Conservation (phyloP, 805 yeast species). For the Metschnikowia kunwiensis region DNA sequence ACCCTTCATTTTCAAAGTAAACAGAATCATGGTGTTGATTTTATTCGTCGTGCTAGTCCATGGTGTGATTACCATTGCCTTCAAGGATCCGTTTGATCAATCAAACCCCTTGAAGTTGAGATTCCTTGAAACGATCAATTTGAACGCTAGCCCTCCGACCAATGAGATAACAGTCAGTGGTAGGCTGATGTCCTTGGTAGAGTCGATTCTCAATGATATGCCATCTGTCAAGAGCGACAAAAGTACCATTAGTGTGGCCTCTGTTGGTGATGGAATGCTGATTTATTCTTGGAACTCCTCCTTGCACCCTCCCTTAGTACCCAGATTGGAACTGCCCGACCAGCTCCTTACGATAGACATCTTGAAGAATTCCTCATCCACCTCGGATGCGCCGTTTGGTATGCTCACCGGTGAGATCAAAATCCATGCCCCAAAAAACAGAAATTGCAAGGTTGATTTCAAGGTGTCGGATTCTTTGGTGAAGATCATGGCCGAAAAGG, state of each 20-base stretch:
- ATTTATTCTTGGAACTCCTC: conserved; percentile 51
- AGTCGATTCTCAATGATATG: conserved; percentile 50
- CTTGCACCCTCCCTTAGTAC: conserved; percentile 41
- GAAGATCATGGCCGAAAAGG: conserved; percentile 16
- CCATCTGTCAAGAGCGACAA: conserved; percentile 55
- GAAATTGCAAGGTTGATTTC: conserved; percentile 64
- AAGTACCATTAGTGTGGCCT: conserved; percentile 31
- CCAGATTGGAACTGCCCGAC: conserved; percentile 31
- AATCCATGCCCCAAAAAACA: conserved; percentile 56
- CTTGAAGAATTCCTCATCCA: conserved; percentile 46
- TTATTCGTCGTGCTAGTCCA: conserved; percentile 31
- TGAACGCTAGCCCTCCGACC: conserved; percentile 27
- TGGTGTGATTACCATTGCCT: conserved; percentile 37
- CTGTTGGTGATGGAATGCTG: conserved; percentile 46
- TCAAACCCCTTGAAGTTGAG: conserved; percentile 68
- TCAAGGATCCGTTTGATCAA: conserved; percentile 56
- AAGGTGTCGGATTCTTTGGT: conserved; percentile 44
- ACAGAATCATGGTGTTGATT: conserved; percentile 45
- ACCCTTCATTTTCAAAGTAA: conserved; percentile 69
- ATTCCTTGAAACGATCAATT: conserved; percentile 60
- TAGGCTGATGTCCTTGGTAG: conserved; percentile 45
- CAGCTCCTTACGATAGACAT: conserved; percentile 52
- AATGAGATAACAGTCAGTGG: conserved; percentile 49
- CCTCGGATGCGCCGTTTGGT: conserved; percentile 50
- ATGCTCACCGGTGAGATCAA: conserved; percentile 62